A percentile compares a stretch with the other conserved stretches of the same genome.
These are phyloP conservation scores for Diaporthe sp. DNA, from an alignment of 2,329 filamentous ascomycete genomes.

Conservation along the genomic window DNA sequence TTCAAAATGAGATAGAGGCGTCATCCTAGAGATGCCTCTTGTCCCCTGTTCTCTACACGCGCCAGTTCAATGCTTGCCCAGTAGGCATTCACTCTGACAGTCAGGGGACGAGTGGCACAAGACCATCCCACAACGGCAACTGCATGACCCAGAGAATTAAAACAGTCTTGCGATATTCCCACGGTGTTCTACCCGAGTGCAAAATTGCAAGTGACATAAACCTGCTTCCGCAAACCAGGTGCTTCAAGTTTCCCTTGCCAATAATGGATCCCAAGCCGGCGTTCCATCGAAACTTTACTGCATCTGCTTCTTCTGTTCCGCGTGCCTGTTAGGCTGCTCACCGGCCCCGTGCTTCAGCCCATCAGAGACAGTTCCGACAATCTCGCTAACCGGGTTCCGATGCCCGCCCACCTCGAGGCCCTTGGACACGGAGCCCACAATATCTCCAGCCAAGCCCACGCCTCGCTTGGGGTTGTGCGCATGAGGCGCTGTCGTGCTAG, in stretches of 20 bases:
- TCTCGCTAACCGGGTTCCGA: conserved; percentile 23
- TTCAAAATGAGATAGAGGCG: too few relatives aligned
- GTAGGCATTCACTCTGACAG: neutral
- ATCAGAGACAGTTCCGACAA: conserved; percentile 18
- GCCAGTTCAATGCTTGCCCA: too few relatives aligned
- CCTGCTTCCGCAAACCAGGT: neutral
- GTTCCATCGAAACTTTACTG: neutral
- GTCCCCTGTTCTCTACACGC: too few relatives aligned
- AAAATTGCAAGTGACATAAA: neutral
- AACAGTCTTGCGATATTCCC: neutral
- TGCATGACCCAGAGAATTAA: neutral
- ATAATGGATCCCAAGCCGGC: neutral
- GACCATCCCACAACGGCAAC: neutral
- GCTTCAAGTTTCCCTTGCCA: neutral
- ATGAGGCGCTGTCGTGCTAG: neutral
- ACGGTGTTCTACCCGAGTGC: too few relatives aligned
- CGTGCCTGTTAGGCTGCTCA: conserved; percentile 1
- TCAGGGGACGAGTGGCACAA: neutral
- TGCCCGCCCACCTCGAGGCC: conserved; percentile 12
- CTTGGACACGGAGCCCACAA: conserved; percentile 21
- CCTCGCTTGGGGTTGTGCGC: conserved; percentile 4
- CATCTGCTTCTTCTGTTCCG: neutral
- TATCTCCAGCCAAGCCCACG: conserved; percentile 8
- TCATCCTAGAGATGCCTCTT: too few relatives aligned
- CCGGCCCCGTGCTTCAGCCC: conserved; percentile 17